Base-by-base conservation (phyloP, 805 yeast genomes). In the Naumovozyma baii region DNA sequence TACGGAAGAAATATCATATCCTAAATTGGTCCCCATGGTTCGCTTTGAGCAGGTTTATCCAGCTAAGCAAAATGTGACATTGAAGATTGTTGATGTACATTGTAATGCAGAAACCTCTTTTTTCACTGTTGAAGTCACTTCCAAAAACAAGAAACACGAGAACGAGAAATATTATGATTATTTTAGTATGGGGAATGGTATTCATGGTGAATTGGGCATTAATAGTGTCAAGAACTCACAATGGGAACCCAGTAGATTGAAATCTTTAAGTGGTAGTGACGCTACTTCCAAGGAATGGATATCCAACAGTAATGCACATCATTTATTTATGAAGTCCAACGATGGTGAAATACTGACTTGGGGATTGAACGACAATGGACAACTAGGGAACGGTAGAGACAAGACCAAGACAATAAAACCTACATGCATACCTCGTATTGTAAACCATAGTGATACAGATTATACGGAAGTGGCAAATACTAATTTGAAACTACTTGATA, bases 301-400 rank as follows among this genome's bases (percentile, higher is more conserved):
- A 5, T 66, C 76, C 16, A 94, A 95, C 29, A 41, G 45, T 22
- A 38, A 39, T 25, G 15, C 33, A n/a, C 37, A 38, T n/a, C 96
- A 88, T 52, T 65, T 67, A 0, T 68, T 80, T 34, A 73, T 80
- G 9, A 74, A 76, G 8, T 62, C 83, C 41, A 59, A 67, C 32
- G 80, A 80, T 44, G 72, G 72, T 16, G 86, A 81, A 52, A 80
- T 86, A 16, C 57, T 80, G 30, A 72, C 66, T 4, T 86, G 95
- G 86, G 98, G 98, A 18, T 80, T 77, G 33, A 90, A 88, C 59
- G 82, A 78, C 52, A 67, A 48, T 49, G 94, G 90, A 18, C 96
- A 90, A 62, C 68, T 84, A 33, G 96, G 94, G 10, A 84, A 78
- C 52, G 94, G 95, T 20, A 82, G 81, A 52, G 35, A 19, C 4